phyloP scores from a whole-genome alignment of 2,329 filamentous ascomycete genomes.

The Chrysoporthe deuterocubensis region DNA sequence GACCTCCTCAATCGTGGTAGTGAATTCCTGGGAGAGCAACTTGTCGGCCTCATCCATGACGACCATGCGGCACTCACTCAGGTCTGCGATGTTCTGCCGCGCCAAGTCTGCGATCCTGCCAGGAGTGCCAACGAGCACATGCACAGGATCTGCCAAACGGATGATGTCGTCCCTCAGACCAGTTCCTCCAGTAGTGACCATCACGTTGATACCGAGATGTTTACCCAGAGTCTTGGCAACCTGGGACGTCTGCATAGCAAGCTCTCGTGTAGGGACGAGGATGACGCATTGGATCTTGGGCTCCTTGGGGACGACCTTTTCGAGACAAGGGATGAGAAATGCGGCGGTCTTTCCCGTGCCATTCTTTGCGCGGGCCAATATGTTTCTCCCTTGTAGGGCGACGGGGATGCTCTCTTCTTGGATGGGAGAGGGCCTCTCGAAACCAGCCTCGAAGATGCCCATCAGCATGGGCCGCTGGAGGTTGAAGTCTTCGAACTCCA shows the following conservation, averaged over 20 bases:
- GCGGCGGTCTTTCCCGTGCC: slow-evolving; percentile 98
- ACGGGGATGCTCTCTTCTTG: slow-evolving; percentile 99
- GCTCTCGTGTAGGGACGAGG: slow-evolving; percentile 92
- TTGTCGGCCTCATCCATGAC: slow-evolving; percentile 99
- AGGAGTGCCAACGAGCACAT: slow-evolving; percentile 96
- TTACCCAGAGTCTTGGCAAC: slow-evolving; percentile 99
- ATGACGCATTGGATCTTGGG: slow-evolving; percentile 96
- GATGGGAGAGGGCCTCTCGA: slow-evolving; percentile 97
- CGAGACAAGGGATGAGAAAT: slow-evolving; percentile 92
- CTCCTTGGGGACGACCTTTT: slow-evolving; percentile 95
- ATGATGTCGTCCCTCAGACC: slow-evolving; percentile 96
- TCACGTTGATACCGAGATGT: slow-evolving; percentile 95
- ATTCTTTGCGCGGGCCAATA: slow-evolving; percentile 96
- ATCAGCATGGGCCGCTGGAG: slow-evolving; percentile 95
- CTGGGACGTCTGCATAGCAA: slow-evolving; percentile 97
- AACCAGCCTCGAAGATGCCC: slow-evolving; percentile 99
- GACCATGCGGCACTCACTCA: slow-evolving; percentile 95
- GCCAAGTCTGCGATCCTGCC: slow-evolving; percentile 95
- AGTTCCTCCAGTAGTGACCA: slow-evolving; percentile 98
- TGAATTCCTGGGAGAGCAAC: slow-evolving; percentile 94
- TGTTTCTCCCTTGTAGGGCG: slow-evolving; percentile 90
- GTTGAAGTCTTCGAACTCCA: slow-evolving; percentile 97
- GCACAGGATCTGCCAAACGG: slow-evolving; percentile 89
- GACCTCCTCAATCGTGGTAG: slow-evolving; percentile 94
- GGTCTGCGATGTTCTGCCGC: slow-evolving; percentile 93